These are phyloP conservation scores for Cytospora piceae DNA, from an alignment of 2,329 filamentous ascomycete genomes.

Conservation along the genomic window DNA sequence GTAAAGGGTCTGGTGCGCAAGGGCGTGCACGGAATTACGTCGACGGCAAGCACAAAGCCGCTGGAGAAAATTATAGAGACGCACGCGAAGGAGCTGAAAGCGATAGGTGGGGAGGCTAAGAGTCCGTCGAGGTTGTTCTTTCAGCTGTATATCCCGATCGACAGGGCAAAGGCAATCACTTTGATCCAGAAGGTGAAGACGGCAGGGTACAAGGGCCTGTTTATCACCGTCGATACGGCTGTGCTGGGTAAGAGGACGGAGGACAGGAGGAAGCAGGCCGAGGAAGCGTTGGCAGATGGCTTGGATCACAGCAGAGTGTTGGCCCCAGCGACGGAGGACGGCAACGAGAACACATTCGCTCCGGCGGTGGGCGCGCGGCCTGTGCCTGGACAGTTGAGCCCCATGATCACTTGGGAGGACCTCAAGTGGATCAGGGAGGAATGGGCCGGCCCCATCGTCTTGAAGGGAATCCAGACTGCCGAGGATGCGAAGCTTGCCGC, in stretches of 20 bases:
- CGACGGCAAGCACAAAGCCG: constrained; percentile 33
- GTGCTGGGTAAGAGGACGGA: constrained; percentile 32
- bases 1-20: constrained; percentile 49
- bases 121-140: constrained; percentile 36
- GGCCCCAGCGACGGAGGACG: neutral
- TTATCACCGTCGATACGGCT: constrained; percentile 43
- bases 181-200: constrained; percentile 40
- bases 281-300: constrained; percentile 29
- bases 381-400: constrained; percentile 26
- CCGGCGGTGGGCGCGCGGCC: constrained; percentile 26
- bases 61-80: constrained; percentile 43
- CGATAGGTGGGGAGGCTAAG: constrained; percentile 33
- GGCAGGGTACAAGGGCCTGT: constrained; percentile 43
- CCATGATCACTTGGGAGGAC: constrained; percentile 32
- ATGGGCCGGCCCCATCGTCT: constrained; percentile 37
- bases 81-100: constrained; percentile 37
- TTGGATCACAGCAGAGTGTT: constrained; percentile 21
- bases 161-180: constrained; percentile 40
- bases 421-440: constrained; percentile 31
- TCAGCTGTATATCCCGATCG: constrained; percentile 42
- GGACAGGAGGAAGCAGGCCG: constrained; percentile 33
- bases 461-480: constrained; percentile 30
- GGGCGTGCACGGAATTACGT: constrained; percentile 48
- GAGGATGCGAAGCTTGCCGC: constrained; percentile 30
- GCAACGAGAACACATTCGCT: constrained; percentile 27